Conservation (phyloP, 306 rosid genomes). For the Geum urbanum region DNA sequence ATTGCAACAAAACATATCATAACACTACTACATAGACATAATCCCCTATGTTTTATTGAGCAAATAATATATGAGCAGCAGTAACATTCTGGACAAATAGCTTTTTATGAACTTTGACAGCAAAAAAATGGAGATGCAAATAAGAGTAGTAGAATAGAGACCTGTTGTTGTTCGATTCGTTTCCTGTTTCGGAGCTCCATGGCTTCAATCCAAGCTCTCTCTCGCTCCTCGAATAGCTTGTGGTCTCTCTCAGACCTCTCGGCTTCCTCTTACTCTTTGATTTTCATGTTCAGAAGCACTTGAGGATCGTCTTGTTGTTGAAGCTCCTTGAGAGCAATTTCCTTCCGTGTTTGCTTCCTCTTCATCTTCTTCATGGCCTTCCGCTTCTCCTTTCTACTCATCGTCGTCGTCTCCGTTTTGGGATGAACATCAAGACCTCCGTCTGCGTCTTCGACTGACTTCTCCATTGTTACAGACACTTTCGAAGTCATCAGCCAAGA, state of each 20-base stretch:
- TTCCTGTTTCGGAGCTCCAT: slow-evolving; percentile 42
- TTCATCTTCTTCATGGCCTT: slow-evolving; percentile 69
- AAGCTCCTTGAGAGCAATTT: slow-evolving; percentile 48
- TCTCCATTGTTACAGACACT: too few species aligned
- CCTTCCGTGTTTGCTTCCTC: slow-evolving; percentile 65
- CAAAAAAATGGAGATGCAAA: too few species aligned
- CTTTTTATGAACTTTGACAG: too few species aligned
- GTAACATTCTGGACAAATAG: too few species aligned
- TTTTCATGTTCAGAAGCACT: slow-evolving; percentile 37
- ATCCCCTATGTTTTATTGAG: too few species aligned
- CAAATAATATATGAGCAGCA: too few species aligned
- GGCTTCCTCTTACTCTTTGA: slow-evolving; percentile 52
- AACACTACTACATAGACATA: background rate
- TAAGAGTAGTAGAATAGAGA: slow-evolving; percentile 4
- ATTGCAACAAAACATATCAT: background rate
- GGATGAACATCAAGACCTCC: too few species aligned
- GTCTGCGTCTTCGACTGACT: too few species aligned
- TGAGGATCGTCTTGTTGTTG: slow-evolving; percentile 69
- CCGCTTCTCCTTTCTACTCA: slow-evolving; percentile 79
- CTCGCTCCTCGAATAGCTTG: slow-evolving; percentile 58
- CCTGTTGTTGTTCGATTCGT: slow-evolving; percentile 35
- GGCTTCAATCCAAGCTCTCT: slow-evolving; percentile 60
- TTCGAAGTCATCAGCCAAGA: too few species aligned
- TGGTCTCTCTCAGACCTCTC: slow-evolving; percentile 56
- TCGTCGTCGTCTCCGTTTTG: background rate